Evolutionary conservation across 2,329 filamentous ascomycete genomes (phyloP).

Genomic region (Fusarium oxysporum): DNA sequence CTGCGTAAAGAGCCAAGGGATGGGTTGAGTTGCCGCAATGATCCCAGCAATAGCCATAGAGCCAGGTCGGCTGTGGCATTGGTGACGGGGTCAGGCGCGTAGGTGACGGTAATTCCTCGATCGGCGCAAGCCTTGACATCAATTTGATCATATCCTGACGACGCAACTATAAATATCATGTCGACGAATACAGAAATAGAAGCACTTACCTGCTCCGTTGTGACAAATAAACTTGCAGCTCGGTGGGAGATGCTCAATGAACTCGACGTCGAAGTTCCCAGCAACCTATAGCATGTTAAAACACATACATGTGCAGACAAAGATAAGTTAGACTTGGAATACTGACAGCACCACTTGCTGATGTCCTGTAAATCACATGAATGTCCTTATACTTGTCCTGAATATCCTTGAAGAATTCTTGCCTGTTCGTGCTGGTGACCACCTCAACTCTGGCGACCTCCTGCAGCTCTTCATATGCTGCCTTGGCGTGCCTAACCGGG

Average conservation of each 20-base stretch:
- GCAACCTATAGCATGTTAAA: slow-evolving; percentile 11
- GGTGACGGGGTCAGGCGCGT: slow-evolving; percentile 74
- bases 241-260: slow-evolving; percentile 22
- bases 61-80: slow-evolving; percentile 78
- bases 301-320: background rate
- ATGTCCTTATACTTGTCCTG: slow-evolving; percentile 36
- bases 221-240: slow-evolving; percentile 52
- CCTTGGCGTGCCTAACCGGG: slow-evolving; percentile 30
- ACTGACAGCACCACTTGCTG: slow-evolving; percentile 37
- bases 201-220: slow-evolving; percentile 35
- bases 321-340: background rate
- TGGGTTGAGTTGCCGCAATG: slow-evolving; percentile 73
- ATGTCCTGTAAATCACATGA: slow-evolving; percentile 39
- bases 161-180: accelerated
- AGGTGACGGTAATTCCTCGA: slow-evolving; percentile 68
- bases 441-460: slow-evolving; percentile 26
- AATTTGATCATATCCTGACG: slow-evolving; percentile 75
- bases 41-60: slow-evolving; percentile 77
- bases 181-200: background rate
- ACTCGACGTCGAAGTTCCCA: slow-evolving; percentile 29
- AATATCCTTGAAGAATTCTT: slow-evolving; percentile 34
- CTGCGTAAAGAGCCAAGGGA: slow-evolving; percentile 68
- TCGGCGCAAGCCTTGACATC: slow-evolving; percentile 71
- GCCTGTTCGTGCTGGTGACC: slow-evolving; percentile 32
- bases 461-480: slow-evolving; percentile 24